Percentiles rank a stretch among this genome's conserved stretches.
These are phyloP conservation scores for Globisporangium okanoganense DNA, from an alignment of 352 stramenopile genomes.

Conservation along the genomic window DNA sequence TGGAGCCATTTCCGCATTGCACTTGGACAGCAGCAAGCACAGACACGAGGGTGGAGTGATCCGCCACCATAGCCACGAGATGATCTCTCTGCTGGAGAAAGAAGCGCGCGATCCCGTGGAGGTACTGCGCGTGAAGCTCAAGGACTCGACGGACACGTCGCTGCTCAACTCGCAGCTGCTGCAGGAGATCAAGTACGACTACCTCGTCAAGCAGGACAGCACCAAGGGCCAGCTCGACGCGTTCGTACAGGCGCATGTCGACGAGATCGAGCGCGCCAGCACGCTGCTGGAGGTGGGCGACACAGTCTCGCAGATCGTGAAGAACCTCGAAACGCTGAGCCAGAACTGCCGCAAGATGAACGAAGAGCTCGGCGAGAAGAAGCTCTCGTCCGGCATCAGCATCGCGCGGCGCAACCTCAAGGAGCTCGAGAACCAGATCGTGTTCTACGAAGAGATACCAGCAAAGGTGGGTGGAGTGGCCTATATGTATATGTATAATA, in stretches of 20 bases:
- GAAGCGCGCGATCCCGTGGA: conserved; percentile 80
- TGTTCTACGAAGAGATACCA: conserved; percentile 79
- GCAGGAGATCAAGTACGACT: conserved; percentile 84
- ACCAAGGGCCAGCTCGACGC: conserved; percentile 68
- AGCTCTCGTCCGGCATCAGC: conserved; percentile 71
- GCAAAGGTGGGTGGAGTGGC: conserved; percentile 29
- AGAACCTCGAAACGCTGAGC: conserved; percentile 49
- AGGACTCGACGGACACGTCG: conserved; percentile 77
- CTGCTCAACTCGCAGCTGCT: conserved; percentile 82
- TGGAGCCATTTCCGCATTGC: not conserved
- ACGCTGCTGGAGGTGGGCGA: conserved; percentile 63
- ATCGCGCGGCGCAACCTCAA: conserved; percentile 78
- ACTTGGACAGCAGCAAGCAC: not conserved
- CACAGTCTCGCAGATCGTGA: conserved; percentile 59
- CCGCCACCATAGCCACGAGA: conserved; percentile 11
- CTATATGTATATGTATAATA: not conserved
- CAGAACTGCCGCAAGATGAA: conserved; percentile 77
- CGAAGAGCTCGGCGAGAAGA: conserved; percentile 79
- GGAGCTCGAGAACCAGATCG: conserved; percentile 76
- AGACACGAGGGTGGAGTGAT: not conserved
- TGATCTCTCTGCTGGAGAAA: conserved; percentile 84
- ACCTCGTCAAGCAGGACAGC: conserved; percentile 64
- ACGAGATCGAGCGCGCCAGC: conserved; percentile 82
- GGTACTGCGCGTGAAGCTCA: conserved; percentile 76
- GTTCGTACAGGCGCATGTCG: conserved; percentile 74